These are phyloP conservation scores for Coniochaeta prunicola DNA, from an alignment of 2,329 filamentous ascomycete genomes.

Conservation along the genomic window DNA sequence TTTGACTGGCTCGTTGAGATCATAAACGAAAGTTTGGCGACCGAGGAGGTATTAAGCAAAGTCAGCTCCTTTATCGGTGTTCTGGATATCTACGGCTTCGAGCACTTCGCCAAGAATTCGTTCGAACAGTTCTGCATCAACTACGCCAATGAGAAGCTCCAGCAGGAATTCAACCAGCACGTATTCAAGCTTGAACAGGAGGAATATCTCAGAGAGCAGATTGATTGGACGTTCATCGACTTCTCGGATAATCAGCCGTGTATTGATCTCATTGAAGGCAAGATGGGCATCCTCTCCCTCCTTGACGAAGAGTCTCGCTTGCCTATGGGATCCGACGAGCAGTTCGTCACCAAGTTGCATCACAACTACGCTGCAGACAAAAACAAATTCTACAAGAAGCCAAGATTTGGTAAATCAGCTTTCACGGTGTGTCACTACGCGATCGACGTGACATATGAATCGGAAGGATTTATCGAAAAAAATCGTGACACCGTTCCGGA, in stretches of 20 bases:
- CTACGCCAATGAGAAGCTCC: conserved; percentile 98
- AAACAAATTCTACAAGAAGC: conserved; percentile 97
- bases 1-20: conserved; percentile 99
- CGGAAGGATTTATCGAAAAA: conserved; percentile 98
- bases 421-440: conserved; percentile 99
- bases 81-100: conserved; percentile 98
- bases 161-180: conserved; percentile 98
- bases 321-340: conserved; percentile 95
- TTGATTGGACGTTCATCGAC: conserved; percentile 99
- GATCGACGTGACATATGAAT: conserved; percentile 96
- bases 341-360: conserved; percentile 93
- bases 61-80: conserved; percentile 94
- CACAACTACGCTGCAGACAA: conserved; percentile 88
- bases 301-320: conserved; percentile 94
- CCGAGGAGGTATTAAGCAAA: conserved; percentile 74
- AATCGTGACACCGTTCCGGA: conserved; percentile 98
- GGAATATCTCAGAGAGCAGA: conserved; percentile 91
- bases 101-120: conserved; percentile 99
- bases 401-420: conserved; percentile 90
- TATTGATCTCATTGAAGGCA: conserved; percentile 96
- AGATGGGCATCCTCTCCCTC: conserved; percentile 84
- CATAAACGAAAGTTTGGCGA: conserved; percentile 86
- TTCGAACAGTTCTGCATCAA: conserved; percentile 99
- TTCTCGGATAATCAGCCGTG: conserved; percentile 99
- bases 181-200: conserved; percentile 99